Base-by-base conservation (phyloP, 2,329 filamentous ascomycete species). In the Aureobasidium sp. region DNA sequence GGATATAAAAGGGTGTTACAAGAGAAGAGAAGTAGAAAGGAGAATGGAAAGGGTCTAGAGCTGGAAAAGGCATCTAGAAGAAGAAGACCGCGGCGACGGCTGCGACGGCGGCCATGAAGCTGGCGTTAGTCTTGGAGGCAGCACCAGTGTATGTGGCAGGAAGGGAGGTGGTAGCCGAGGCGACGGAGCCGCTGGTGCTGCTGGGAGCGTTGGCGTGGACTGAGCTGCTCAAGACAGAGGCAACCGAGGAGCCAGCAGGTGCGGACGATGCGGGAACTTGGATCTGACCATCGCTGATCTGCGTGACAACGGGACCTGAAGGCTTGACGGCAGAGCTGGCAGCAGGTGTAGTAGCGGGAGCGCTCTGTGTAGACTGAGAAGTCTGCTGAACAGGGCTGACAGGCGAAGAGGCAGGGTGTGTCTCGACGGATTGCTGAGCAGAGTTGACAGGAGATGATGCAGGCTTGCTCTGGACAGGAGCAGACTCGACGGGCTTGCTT, bases 21-120 rank as follows among this genome's bases (percentile, higher is more conserved):
- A 19, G 27, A 48, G 44, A 48, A 48, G 32, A 32, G 44, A 38
- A 48, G 11, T 22, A 38, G 21, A 51, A 32, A 41, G 22, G 32
- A 37, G n/a, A 35, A 8, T n/a, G 5, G 6, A 21, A n/a, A 38
- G 42, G 19, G 12, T 25, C 37, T n/a, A 40, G 25, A 29, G 16
- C 11, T 21, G 25, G 11, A 4, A 14, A 21, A 4, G 25, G 49
- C 25, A 29, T 25, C 40, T 54, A 54, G 27, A 54, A 32, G 40
- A 54, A 71, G 56, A 70, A 64, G 42, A 71, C 58, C 59, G 66
- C 67, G 62, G 70, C 68, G 56, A 69, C 41, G 38, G 63, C 68
- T 54, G 70, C 61, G 50, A 69, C 57, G 59, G 63, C 69, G 53
- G 64, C 66, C 57, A 70, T 59, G 57, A 71, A 57, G 48, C 68